Conservation (phyloP, 2,329 filamentous ascomycete genomes). For the Alternaria sp. region DNA sequence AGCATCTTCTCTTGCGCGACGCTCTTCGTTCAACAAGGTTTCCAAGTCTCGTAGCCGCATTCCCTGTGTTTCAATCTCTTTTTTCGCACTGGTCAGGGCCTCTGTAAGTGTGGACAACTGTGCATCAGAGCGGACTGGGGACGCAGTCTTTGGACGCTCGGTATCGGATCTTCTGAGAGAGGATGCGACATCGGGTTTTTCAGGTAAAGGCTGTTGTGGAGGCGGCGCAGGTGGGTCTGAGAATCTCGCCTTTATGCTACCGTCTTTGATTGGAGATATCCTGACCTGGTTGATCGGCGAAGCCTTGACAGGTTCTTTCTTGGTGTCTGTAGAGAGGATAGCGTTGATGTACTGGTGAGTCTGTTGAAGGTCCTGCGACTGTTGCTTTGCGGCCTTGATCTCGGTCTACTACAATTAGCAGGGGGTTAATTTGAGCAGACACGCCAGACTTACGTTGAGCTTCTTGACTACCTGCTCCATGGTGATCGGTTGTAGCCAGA, state of each 20-base stretch:
- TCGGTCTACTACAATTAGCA: slow-evolving; percentile 69
- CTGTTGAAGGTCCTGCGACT: slow-evolving; percentile 83
- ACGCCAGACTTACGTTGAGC: slow-evolving; percentile 70
- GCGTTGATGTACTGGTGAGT: slow-evolving; percentile 83
- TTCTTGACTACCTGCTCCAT: slow-evolving; percentile 95
- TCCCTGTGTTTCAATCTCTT: slow-evolving; percentile 85
- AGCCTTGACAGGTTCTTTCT: slow-evolving; percentile 60
- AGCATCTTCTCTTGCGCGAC: slow-evolving; percentile 80
- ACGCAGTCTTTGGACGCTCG: slow-evolving; percentile 72
- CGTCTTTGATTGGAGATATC: slow-evolving; percentile 66
- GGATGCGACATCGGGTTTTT: slow-evolving; percentile 79
- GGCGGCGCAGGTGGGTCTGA: slow-evolving; percentile 93
- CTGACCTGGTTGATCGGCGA: slow-evolving; percentile 53
- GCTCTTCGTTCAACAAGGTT: slow-evolving; percentile 77
- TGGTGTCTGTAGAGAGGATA: slow-evolving; percentile 75
- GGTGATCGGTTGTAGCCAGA: slow-evolving; percentile 87
- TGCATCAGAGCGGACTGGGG: slow-evolving; percentile 69
- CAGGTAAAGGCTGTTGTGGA: slow-evolving; percentile 89
- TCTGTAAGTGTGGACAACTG: slow-evolving; percentile 88
- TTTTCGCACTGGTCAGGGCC: slow-evolving; percentile 81
- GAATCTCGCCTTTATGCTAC: slow-evolving; percentile 76
- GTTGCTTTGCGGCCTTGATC: slow-evolving; percentile 87
- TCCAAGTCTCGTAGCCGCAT: slow-evolving; percentile 83
- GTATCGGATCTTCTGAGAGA: slow-evolving; percentile 79
- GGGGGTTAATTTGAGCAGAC: not conserved